phyloP scores from a whole-genome alignment of 495 filamentous ascomycete genomes.

The Xanthoparmelia taractica region DNA sequence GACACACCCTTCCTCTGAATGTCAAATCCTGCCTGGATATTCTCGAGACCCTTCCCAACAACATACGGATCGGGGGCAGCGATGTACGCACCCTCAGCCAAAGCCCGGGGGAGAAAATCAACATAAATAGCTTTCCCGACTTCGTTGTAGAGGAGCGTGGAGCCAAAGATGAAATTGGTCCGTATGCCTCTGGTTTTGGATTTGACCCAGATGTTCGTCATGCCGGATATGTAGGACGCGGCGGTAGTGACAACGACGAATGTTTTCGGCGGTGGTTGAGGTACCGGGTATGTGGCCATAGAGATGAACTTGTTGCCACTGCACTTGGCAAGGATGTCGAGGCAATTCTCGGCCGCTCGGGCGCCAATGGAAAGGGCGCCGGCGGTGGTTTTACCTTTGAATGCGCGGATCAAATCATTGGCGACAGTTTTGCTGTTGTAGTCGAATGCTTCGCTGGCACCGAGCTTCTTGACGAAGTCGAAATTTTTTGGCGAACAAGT shows the following conservation, averaged over 20 bases:
- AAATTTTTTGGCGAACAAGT: constrained; percentile 49
- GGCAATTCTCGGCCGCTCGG: constrained; percentile 4
- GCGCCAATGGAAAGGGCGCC: constrained; percentile 16
- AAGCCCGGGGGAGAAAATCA: constrained; percentile 29
- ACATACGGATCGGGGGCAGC: constrained; percentile 32
- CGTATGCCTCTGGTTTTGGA: constrained; percentile 13
- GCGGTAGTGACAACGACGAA: not conserved
- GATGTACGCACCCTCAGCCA: constrained; percentile 26
- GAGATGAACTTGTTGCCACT: constrained; percentile 19
- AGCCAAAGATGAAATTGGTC: constrained; percentile 15
- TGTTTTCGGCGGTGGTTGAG: constrained; percentile 13
- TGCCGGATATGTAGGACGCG: not conserved
- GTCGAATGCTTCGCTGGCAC: constrained; percentile 52
- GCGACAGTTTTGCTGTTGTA: constrained; percentile 39
- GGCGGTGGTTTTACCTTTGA: constrained; percentile 24
- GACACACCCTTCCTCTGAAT: constrained; percentile 35
- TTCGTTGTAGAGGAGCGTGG: constrained; percentile 17
- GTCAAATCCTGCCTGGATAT: constrained; percentile 39
- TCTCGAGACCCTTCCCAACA: constrained; percentile 35
- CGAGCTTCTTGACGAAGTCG: constrained; percentile 42
- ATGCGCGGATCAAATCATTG: constrained; percentile 29
- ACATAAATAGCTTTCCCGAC: constrained; percentile 31
- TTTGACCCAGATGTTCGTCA: not conserved
- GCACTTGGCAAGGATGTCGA: constrained; percentile 13
- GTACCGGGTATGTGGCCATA: constrained; percentile 1